Conservation (phyloP, 306 rosid species). For the Malus sylvestris region DNA sequence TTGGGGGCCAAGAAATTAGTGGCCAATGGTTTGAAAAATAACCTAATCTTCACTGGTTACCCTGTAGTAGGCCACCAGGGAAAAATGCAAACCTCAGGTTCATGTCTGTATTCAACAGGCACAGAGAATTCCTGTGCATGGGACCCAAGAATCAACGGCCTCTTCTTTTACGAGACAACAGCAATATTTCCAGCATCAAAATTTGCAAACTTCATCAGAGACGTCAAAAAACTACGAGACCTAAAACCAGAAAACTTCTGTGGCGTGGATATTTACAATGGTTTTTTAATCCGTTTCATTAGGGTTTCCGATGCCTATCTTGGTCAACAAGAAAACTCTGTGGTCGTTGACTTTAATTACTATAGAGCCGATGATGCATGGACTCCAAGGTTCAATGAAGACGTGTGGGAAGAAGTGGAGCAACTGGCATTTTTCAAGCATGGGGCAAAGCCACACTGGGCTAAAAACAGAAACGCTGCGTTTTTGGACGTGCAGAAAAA, state of each 20-base stretch:
- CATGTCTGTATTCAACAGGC: constrained; percentile 47
- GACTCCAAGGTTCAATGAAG: constrained; percentile 57
- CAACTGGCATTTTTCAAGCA: constrained; percentile 64
- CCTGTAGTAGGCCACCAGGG: constrained; percentile 67
- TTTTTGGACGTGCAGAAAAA: constrained; percentile 42
- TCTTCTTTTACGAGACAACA: constrained; percentile 60
- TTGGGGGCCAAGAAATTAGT: constrained; percentile 41
- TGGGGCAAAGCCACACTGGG: constrained; percentile 84
- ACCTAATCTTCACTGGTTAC: constrained; percentile 48
- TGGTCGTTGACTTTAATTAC: constrained; percentile 68
- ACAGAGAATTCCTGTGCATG: constrained; percentile 47
- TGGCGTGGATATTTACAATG: constrained; percentile 61
- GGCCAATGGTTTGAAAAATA: constrained; percentile 61
- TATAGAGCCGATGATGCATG: constrained; percentile 43
- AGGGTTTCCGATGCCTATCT: constrained; percentile 52
- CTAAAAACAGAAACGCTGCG: constrained; percentile 56
- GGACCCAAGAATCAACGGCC: constrained; percentile 76
- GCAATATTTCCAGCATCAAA: constrained; percentile 49
- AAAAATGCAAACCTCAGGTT: constrained; percentile 73
- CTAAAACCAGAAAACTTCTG: constrained; percentile 39
- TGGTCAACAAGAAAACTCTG: constrained; percentile 66
- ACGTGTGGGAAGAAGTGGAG: constrained; percentile 73
- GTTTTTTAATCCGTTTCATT: constrained; percentile 54
- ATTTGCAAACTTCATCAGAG: constrained; percentile 39
- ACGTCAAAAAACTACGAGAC: constrained; percentile 52